Conservation (phyloP, 495 filamentous ascomycete species). For the Eremomyces bilateralis region DNA sequence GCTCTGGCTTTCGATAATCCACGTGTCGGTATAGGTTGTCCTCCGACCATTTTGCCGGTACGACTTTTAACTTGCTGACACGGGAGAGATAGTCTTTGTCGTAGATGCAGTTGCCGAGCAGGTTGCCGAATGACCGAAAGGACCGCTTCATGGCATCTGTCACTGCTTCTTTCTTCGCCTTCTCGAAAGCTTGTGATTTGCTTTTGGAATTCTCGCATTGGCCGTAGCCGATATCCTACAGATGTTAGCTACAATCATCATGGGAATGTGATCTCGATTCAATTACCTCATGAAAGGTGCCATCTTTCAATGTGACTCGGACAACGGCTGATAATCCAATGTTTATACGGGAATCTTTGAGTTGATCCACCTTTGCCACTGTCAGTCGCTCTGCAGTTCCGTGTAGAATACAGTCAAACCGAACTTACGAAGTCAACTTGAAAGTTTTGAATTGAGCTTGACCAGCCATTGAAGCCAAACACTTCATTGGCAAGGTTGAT, state of each 20-base stretch:
- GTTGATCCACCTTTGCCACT: slow-evolving; percentile 45
- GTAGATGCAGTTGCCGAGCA: slow-evolving; percentile 92
- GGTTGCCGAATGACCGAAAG: slow-evolving; percentile 81
- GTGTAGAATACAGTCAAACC: neutral
- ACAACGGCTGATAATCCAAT: slow-evolving; percentile 75
- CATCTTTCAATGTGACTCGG: slow-evolving; percentile 71
- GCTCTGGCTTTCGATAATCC: slow-evolving; percentile 41
- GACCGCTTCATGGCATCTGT: slow-evolving; percentile 85
- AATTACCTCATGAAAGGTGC: slow-evolving; percentile 75
- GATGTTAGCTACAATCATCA: neutral
- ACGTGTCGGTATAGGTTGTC: slow-evolving; percentile 61
- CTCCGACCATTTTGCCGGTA: slow-evolving; percentile 45
- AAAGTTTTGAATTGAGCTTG: slow-evolving; percentile 66
- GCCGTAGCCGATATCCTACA: slow-evolving; percentile 77
- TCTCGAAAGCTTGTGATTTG: slow-evolving; percentile 87
- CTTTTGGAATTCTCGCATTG: slow-evolving; percentile 87
- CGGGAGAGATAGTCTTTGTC: slow-evolving; percentile 80
- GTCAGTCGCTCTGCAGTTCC: no score
- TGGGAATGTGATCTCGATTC: neutral
- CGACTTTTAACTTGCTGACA: slow-evolving; percentile 60
- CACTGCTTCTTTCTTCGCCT: slow-evolving; percentile 93
- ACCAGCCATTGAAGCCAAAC: slow-evolving; percentile 98
- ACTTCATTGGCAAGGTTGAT: slow-evolving; percentile 94
- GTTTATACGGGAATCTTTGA: slow-evolving; percentile 38
- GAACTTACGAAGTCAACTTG: slow-evolving; percentile 67